These are phyloP conservation scores for Crithidia brevicula DNA, from an alignment of 208 protist genomes.

Conservation along the genomic window DNA sequence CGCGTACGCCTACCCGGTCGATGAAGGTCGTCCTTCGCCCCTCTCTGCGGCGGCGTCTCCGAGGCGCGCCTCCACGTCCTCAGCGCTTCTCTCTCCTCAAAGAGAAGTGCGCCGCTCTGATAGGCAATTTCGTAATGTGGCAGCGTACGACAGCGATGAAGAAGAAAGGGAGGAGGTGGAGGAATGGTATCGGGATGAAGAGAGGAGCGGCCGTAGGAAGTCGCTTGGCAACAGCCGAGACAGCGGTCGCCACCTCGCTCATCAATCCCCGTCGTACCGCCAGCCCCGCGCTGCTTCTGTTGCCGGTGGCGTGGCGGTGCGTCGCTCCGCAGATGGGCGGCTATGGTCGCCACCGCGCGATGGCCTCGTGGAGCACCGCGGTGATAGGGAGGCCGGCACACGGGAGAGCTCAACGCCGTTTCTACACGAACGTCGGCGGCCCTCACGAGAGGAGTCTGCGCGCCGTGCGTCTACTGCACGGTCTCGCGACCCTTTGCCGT, in stretches of 20 bases:
- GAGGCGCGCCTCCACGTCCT: background rate
- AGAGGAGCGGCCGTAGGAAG: no score
- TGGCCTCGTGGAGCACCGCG: background rate
- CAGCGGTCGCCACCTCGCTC: background rate
- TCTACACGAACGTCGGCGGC: no score
- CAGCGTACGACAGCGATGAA: background rate
- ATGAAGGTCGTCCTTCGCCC: background rate
- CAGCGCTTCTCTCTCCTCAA: no score
- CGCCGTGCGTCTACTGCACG: no score
- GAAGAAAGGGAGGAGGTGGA: background rate
- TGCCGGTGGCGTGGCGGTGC: background rate
- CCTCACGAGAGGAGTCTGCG: no score
- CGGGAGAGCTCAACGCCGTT: no score
- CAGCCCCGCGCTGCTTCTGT: background rate
- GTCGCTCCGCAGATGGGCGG: background rate
- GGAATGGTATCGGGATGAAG: no score
- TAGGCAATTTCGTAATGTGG: no score
- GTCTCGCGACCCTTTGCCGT: no score
- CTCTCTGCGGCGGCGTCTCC: background rate
- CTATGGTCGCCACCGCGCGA: background rate
- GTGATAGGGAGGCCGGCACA: no score
- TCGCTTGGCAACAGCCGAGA: background rate
- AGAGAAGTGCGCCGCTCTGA: no score
- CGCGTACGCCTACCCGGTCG: slow-evolving; percentile 14
- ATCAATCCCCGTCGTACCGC: background rate